Evolutionary conservation across 2,329 filamentous ascomycete genomes (phyloP), one percentile per base, ranked within the genome.

Genomic region (Ophiocordyceps sinensis): DNA sequence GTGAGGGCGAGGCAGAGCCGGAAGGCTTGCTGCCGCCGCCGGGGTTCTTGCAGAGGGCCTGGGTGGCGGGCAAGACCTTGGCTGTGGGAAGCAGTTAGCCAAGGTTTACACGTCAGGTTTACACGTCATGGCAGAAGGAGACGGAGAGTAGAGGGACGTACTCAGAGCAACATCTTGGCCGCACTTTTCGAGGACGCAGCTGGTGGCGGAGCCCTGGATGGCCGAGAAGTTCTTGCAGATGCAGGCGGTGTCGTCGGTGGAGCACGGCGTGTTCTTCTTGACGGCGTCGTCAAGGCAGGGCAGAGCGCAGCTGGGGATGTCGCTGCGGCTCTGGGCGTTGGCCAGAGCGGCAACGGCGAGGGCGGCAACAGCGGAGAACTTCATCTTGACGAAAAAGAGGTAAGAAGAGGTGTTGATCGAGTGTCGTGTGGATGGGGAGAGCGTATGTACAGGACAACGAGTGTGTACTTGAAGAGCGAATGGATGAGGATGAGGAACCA

Each of bases 251-350:
- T 59, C 56, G 38, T 39, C 41, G 14, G 34, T 38, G 14, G 37
- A 39, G 51, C 58, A 60, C 30, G 19, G 38, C 41, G 53, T 55
- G 41, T 45, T 44, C n/a, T 45, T 38, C 39, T 40, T 31, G 42
- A 54, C 48, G 42, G 54, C 53, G 2, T 53, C 45, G 39, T 44
- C 38, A 23, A 60, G 44, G 46, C 57, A 60, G 29, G 47, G 26
- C 4, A 48, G 40, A 26, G 56, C 51, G 48, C 57, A 61, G 40
- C 43, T 39, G 46, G 58, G 56, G 37, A 58, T 48, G 32, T 55
- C 51, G 1, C 36, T 30, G 44, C 41, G 41, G 39, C 41, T 43
- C 47, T 53, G 47, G 43, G 53, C 54, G 38, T 48, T 43, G 37
- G 47, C 53, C 19, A 51, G 40, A 32, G 50, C 38, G 43, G 49